Conservation (phyloP, 2,329 filamentous ascomycete genomes). For the Macrophomina phaseolina region DNA sequence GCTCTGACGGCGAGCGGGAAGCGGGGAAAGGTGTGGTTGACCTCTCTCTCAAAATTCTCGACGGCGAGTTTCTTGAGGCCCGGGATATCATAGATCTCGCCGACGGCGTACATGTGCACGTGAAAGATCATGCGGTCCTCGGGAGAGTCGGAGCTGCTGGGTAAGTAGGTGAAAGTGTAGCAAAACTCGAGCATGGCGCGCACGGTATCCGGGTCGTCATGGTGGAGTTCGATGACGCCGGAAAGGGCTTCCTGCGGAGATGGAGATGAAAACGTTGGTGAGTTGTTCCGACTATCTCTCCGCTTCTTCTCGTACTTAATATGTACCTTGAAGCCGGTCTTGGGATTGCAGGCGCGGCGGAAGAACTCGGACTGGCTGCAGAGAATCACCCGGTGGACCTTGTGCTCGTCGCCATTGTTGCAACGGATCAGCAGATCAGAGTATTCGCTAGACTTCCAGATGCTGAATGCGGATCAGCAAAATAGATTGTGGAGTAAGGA, state of each 20-base stretch:
- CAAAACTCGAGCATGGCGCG: conserved; percentile 23
- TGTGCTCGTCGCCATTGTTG: conserved; percentile 24
- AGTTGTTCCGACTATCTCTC: conserved; percentile 5
- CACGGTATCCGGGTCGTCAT: conserved; percentile 18
- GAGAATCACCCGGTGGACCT: conserved; percentile 22
- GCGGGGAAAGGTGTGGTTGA: conserved; percentile 7
- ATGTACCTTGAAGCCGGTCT: conserved; percentile 25
- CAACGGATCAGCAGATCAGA: conserved; percentile 22
- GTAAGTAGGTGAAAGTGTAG: conserved; percentile 22
- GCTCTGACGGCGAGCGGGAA: conserved; percentile 47
- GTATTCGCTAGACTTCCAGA: conserved; percentile 24
- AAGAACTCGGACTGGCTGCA: conserved; percentile 23
- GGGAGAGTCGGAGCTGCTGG: not conserved
- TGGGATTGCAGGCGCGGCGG: conserved; percentile 13
- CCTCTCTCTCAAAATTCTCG: conserved; percentile 13
- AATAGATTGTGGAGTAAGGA: not conserved
- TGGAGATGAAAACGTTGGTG: conserved; percentile 2
- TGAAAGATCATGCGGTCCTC: conserved; percentile 23
- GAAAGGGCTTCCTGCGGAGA: conserved; percentile 19
- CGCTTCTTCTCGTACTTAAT: conserved; percentile 3
- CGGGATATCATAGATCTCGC: conserved; percentile 21
- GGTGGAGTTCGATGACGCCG: conserved; percentile 20
- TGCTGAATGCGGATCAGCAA: not conserved
- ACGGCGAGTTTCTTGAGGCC: conserved; percentile 13
- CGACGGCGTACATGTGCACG: conserved; percentile 26